Base-by-base conservation (phyloP, 306 rosid species). In the Casuarina equisetifolia region DNA sequence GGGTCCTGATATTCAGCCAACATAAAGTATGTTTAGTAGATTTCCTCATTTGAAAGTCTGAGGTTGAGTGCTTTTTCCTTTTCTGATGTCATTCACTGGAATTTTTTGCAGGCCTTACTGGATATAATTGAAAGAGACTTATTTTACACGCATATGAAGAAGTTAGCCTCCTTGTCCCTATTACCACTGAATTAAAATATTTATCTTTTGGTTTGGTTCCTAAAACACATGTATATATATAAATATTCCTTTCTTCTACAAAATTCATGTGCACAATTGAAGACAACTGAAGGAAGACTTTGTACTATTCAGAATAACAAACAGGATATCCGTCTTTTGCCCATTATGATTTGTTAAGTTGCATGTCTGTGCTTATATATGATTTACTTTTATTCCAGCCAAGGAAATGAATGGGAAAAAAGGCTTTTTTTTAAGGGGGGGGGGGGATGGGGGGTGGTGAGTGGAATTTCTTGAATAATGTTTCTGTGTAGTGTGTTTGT, bases 1-100 rank as follows among this genome's bases (percentile, higher is more conserved):
- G 98, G 76, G 98, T 95, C 74, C 83, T 95, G 84, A 92, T 95
- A 87, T 95, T 95, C 76, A 97, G 97, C 49, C 97, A 95, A 78
- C 98, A 95, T 84, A 95, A 91, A 87, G 98, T 92, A 84, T 9
- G 71, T 42, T 72, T 79, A 9, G 5, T 80, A 66, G 13, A 52
- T 82, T 58, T 10, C 78, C 69, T 35, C 74, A 73, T 20, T n/a
- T 52, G 16, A 73, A 71, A 53, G 46, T 75, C 74, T 77, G 68
- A 77, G 51, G 73, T 71, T 59, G 6, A 46, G 50, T 63, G 39
- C 76, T 52, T 25, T 53, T 15, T 17, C 12, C 76, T 75, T 76
- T 72, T 45, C 69, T 74, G 59, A 71, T 73, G 16, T 76, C 61
- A 32, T 76, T 66, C 63, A 42, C 76, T 79, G 81, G 44, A 54